phyloP scores from a whole-genome alignment of 768 basidiomycete genomes.

The Tulasnella sp. region DNA sequence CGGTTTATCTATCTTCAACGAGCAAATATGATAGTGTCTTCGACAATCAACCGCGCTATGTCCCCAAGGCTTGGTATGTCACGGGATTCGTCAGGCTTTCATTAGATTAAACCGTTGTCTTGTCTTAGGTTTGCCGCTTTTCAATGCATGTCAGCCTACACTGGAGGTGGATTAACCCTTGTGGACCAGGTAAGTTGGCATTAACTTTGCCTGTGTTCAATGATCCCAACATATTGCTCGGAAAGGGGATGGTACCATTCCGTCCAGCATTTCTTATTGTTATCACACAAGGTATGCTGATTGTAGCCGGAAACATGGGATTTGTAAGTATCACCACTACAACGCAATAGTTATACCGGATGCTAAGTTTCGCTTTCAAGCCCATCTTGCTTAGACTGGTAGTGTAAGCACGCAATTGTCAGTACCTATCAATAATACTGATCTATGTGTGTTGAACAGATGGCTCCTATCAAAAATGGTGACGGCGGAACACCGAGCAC shows the following conservation, averaged over 20 bases:
- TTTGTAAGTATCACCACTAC: background rate
- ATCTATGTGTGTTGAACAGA: slow-evolving; percentile 34
- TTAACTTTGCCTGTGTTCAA: no score
- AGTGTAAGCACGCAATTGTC: background rate
- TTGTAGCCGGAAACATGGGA: slow-evolving; percentile 8
- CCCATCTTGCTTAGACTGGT: slow-evolving; percentile 6
- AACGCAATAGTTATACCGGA: background rate
- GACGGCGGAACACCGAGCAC: slow-evolving; percentile 43
- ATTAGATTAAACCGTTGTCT: background rate
- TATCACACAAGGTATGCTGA: slow-evolving; percentile 4
- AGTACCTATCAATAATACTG: background rate
- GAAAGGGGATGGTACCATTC: slow-evolving; percentile 13
- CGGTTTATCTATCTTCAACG: slow-evolving; percentile 57
- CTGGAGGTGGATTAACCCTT: slow-evolving; percentile 77
- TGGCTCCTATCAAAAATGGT: slow-evolving; percentile 59
- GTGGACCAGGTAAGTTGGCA: no score
- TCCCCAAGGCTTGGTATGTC: background rate
- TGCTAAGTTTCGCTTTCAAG: background rate
- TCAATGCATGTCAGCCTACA: slow-evolving; percentile 75
- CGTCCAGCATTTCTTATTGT: background rate
- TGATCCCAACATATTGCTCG: no score
- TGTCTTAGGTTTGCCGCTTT: slow-evolving; percentile 64
- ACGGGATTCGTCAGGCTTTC: background rate
- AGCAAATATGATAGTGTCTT: slow-evolving; percentile 49
- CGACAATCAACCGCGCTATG: slow-evolving; percentile 51